Evolutionary conservation across 2,329 filamentous ascomycete genomes (phyloP), one percentile per base, ranked within the genome.

Genomic region (Laburnicola sp.): DNA sequence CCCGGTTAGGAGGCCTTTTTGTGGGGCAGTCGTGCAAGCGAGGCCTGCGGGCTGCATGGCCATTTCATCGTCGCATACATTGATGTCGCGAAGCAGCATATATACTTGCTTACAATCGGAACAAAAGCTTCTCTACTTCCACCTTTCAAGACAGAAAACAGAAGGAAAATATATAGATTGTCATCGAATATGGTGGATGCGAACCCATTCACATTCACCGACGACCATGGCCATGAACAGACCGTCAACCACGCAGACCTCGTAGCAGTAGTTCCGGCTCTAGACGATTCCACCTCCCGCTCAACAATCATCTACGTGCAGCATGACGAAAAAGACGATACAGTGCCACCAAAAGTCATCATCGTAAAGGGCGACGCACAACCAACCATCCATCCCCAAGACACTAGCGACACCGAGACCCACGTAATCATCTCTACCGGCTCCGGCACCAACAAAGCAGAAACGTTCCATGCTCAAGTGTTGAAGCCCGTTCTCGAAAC

Each of bases 391-490:
- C 46, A 37, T 16, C 23, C 9, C 5, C 45, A 43, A 23, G 44
- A 51, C 26, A 38, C 52, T 1, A 56, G 51, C 35, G 48, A 58
- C n/a, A 46, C 57, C 22, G 63, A 67, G 45, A 69, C 72, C 5
- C 75, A 79, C 52, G 63, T 79, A 40, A 65, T 80, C 31, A 61
- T 79, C 11, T 80, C 78, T 2, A 72, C 71, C 11, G 71, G 68
- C 22, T 79, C 78, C 2, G 78, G 78, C 2, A 75, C 72, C 9
- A 68, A 69, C 3, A 65, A 71, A 37, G 78, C 76, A 16, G 51
- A 61, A 5, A 34, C 44, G 0, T 77, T 79, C 60, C 78, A 69
- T 65, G 48, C 71, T 2, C 37, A 70, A 26, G 58, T 68, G 2
- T 55, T 79, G 4, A 60, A 64, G 37, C 73, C 74, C 2, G 65